phyloP scores from a whole-genome alignment of 805 yeast genomes.

The Metschnikowia bowlesiae region DNA sequence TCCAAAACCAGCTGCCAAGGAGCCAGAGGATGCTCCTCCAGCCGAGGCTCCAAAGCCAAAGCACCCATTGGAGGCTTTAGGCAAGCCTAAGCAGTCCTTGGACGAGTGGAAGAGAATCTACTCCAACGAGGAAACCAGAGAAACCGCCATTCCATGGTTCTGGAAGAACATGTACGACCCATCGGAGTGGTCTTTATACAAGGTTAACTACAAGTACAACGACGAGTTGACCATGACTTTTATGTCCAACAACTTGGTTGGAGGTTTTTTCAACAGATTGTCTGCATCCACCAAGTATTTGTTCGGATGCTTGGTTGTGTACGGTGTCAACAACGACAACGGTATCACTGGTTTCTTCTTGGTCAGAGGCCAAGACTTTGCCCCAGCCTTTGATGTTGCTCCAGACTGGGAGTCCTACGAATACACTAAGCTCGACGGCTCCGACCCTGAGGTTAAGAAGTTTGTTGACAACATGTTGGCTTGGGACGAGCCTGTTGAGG shows the following conservation, averaged over 20 bases:
- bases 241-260: slow-evolving; percentile 97
- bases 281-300: slow-evolving; percentile 87
- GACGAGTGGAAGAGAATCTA: slow-evolving; percentile 96
- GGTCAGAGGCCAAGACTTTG: slow-evolving; percentile 88
- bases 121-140: slow-evolving; percentile 97
- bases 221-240: slow-evolving; percentile 95
- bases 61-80: slow-evolving; percentile 87
- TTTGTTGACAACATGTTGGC: slow-evolving; percentile 92
- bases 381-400: slow-evolving; percentile 95
- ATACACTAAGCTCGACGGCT: slow-evolving; percentile 76
- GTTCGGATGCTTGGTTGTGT: slow-evolving; percentile 91
- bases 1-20: slow-evolving; percentile 24
- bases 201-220: slow-evolving; percentile 94
- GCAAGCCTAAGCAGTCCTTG: slow-evolving; percentile 61
- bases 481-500: slow-evolving; percentile 90
- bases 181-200: slow-evolving; percentile 91
- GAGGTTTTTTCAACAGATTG: slow-evolving; percentile 97
- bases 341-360: slow-evolving; percentile 95
- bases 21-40: slow-evolving; percentile 34
- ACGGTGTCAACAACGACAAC: slow-evolving; percentile 97
- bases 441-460: slow-evolving; percentile 70
- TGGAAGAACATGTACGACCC: slow-evolving; percentile 88
- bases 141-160: slow-evolving; percentile 94
- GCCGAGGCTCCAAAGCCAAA: slow-evolving; percentile 70
- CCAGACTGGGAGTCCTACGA: slow-evolving; percentile 98